A percentile compares a stretch with the other conserved stretches of the same genome.
These are phyloP conservation scores for Lactuca sativa DNA, from an alignment of 129 eudicot genomes.

Conservation along the genomic window DNA sequence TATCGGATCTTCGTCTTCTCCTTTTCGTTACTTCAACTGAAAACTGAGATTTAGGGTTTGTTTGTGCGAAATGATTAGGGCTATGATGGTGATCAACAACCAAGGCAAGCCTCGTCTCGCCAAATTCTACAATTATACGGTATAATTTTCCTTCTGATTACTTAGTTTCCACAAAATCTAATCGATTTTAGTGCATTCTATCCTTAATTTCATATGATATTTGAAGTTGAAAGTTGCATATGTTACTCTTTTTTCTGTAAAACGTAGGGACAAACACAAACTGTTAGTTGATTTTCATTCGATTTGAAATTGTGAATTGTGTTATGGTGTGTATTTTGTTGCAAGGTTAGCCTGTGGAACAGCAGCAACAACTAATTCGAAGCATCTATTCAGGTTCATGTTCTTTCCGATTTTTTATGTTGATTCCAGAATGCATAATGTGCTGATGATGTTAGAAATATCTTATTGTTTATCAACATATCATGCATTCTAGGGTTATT, in stretches of 20 bases:
- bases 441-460: neutral
- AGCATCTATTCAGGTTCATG: slow-evolving; percentile 69
- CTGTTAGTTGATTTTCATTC: slow-evolving; percentile 8
- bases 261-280: neutral
- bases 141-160: slow-evolving; percentile 11
- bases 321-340: slow-evolving; percentile 7
- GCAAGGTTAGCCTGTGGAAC: slow-evolving; percentile 64
- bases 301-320: neutral
- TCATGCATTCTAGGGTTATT: slow-evolving; percentile 18
- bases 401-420: neutral
- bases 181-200: neutral
- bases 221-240: slow-evolving; percentile 7
- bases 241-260: neutral
- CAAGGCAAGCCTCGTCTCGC: slow-evolving; percentile 61
- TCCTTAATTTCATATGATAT: slow-evolving; percentile 1
- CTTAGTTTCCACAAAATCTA: neutral
- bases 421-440: neutral
- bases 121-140: slow-evolving; percentile 56
- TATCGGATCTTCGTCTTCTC: slow-evolving; percentile 14
- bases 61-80: slow-evolving; percentile 45
- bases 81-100: slow-evolving; percentile 57
- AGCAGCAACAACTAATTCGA: slow-evolving; percentile 75
- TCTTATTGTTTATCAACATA: slow-evolving; percentile 9
- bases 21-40: neutral
- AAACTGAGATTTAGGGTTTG: neutral